phyloP scores from a whole-genome alignment of 2,329 filamentous ascomycete species.

The Juglanconis sp. region DNA sequence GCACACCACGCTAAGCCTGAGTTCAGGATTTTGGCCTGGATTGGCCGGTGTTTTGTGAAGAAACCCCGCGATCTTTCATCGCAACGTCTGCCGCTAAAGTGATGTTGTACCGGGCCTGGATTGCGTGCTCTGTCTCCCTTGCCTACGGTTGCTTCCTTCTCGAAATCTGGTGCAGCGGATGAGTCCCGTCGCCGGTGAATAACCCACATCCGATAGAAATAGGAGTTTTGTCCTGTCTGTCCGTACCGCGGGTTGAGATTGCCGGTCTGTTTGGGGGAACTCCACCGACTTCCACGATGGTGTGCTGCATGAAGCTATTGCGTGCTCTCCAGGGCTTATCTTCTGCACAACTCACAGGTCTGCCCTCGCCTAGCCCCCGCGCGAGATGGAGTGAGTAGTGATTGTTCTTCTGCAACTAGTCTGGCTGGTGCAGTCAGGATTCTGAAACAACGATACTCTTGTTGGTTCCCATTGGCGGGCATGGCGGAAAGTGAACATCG shows the following conservation, averaged over 20 bases:
- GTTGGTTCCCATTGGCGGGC: not conserved
- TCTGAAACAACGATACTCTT: not conserved
- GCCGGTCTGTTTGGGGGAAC: not conserved
- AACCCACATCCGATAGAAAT: not conserved
- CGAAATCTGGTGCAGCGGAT: not conserved
- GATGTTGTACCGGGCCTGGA: constrained; percentile 7
- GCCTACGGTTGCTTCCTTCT: not conserved
- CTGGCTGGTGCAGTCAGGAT: no score
- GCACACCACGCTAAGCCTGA: not conserved
- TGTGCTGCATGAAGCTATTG: constrained; percentile 17
- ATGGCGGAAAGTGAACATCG: not conserved
- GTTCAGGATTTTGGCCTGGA: not conserved
- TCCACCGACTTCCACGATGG: not conserved
- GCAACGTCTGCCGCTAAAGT: constrained; percentile 11
- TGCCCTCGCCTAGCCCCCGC: not conserved
- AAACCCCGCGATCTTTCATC: not conserved
- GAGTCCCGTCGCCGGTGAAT: not conserved
- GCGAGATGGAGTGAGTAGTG: not conserved
- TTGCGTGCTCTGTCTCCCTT: constrained; percentile 13
- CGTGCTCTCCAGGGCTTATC: constrained; percentile 3
- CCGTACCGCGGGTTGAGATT: not conserved
- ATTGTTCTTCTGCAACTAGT: not conserved
- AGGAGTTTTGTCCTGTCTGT: not conserved
- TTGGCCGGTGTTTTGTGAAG: not conserved
- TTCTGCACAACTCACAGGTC: constrained; percentile 1